Base-by-base conservation (phyloP, 108 stramenopile genomes). In the Cyclotella choctawhatcheeana region DNA sequence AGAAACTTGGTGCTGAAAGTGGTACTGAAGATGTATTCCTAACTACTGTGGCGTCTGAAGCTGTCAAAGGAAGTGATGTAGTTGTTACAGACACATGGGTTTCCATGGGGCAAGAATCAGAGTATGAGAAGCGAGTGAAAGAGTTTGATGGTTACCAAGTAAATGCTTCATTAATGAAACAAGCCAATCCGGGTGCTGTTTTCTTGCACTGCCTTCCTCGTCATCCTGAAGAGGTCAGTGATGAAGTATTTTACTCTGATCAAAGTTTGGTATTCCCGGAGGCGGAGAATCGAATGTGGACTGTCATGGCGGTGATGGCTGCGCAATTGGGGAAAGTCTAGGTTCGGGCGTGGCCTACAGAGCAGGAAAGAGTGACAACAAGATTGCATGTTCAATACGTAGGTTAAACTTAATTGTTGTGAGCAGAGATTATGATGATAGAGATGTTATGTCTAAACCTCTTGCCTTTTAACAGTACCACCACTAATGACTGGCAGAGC, bases 201-300 rank as follows among this genome's bases (percentile, higher is more conserved):
- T 99, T 99, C 78, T 82, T 99, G 88, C 97, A 99, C 68, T 97
- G 98, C 66, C 82, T 99, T 30, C 98, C 98, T 21, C 88, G 98
- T 50, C 96, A 99, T 68, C 88, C 84, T 6, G 98, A 99, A 70
- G 98, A 99, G 83, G 97, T 97, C 18, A 83, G 84, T 30, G 98
- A 97, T 79, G 97, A 97, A 72, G 98, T 99, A 12, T 93, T 99
- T 68, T 97, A 99, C 83, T 85, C 84, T 34, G 84, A 87, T 24
- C 84, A 90, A 55, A 92, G 90, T 50, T 53, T 99, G 56, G 96
- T 98, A 0, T 98, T 97, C 58, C 85, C 89, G 5, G 97, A 99
- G 76, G 98, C 98, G 7, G 98, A 98, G 65, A 97, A 97, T 73
- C 90, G 98, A 58, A 99, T 99, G 98, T 99, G 97, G 97, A 99